Base-by-base conservation (phyloP, 2,329 filamentous ascomycete genomes). In the Colletotrichum cordylinicola region DNA sequence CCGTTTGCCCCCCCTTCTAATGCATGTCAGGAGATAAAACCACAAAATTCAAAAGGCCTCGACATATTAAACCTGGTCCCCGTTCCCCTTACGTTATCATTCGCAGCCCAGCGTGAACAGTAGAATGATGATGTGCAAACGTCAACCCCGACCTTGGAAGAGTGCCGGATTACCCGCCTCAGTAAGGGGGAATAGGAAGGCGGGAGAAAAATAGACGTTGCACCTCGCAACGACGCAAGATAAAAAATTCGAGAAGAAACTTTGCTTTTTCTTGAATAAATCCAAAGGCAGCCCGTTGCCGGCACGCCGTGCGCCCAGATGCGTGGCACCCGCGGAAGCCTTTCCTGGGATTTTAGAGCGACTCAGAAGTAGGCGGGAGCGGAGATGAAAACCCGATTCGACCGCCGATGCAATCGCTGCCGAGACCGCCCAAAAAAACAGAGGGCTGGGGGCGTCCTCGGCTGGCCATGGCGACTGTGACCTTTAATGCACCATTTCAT, bases 311-410 rank as follows among this genome's bases (percentile, higher is more conserved):
- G 24, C 31, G 31, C n/a, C 43, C 43, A 52, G 43, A 52, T 52
- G 43, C 43, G 67, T 39, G 67, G 35, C 35, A 37, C 29, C 21
- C 24, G 56, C 68, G 67, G 61, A 27, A 37, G 27, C 21, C 18
- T 43, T 72, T 66, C 72, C 31, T 66, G 55, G 37, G 48, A 21
- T 52, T 67, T 43, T n/a, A 72, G 69, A 43, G n/a, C 67, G 72
- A 66, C 35, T 61, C 60, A 64, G 72, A 72, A 72, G 69, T 52
- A 52, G 43, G 43, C 43, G 61, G 69, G 21, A 43, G 29, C 73
- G 73, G 73, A 73, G 69, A 75, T 68, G 61, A 67, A 12, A 62
- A 56, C 69, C 62, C 33, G 33, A 67, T 73, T 73, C 13, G 72
- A 72, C 29, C 61, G 61, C 61, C 61, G 61, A 61, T 33, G 55